Conservation (phyloP, 2,329 filamentous ascomycete species). For the Daldinia sp. region DNA sequence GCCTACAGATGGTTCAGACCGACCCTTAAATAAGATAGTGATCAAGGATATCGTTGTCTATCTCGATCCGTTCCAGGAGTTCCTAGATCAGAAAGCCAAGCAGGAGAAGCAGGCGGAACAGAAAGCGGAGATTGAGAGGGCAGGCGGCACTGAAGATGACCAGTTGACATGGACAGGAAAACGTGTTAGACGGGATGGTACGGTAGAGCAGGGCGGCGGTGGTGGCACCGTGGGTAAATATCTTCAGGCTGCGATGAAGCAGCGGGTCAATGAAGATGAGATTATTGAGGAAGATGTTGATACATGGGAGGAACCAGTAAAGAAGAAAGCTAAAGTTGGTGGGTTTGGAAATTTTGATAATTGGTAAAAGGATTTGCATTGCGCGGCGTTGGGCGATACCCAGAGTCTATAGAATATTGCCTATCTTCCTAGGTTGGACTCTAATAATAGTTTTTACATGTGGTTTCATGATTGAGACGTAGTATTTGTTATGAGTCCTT, state of each 20-base stretch:
- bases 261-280: slow-evolving; percentile 63
- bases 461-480: not conserved
- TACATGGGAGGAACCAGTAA: slow-evolving; percentile 75
- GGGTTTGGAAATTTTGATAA: slow-evolving; percentile 96
- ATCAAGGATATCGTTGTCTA: slow-evolving; percentile 89
- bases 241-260: slow-evolving; percentile 70
- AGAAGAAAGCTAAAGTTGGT: slow-evolving; percentile 82
- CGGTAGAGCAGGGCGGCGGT: slow-evolving; percentile 60
- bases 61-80: slow-evolving; percentile 95
- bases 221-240: slow-evolving; percentile 80
- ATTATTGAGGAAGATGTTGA: slow-evolving; percentile 72
- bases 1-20: slow-evolving; percentile 78
- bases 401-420: slow-evolving; percentile 13
- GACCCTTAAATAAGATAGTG: slow-evolving; percentile 80
- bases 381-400: slow-evolving; percentile 44
- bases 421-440: not conserved
- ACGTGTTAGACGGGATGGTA: slow-evolving; percentile 77
- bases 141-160: slow-evolving; percentile 86
- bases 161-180: slow-evolving; percentile 97
- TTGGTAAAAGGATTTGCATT: slow-evolving; percentile 70
- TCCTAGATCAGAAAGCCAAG: slow-evolving; percentile 78
- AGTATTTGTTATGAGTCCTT: not conserved
- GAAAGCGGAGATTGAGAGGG: slow-evolving; percentile 70
- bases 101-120: slow-evolving; percentile 69
- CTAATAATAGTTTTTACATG: not conserved